A percentile compares a stretch with the other conserved stretches of the same genome.
Conservation (phyloP, 78 protist species). For the Acrasis kona region DNA sequence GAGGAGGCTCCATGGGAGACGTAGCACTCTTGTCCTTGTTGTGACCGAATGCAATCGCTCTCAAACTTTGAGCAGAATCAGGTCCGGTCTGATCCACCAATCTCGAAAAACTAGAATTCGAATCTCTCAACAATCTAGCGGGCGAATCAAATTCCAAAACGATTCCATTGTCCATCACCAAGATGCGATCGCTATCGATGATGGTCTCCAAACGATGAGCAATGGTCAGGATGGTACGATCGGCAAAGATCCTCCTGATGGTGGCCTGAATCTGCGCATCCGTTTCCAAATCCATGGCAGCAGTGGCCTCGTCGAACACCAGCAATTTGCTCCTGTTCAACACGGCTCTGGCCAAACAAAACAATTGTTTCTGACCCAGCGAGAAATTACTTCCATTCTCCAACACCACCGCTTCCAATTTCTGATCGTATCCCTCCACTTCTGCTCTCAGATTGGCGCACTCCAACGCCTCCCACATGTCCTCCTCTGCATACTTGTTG, state of each 20-base stretch:
- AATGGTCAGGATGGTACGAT: conserved; percentile 75
- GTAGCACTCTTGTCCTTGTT: too few relatives aligned
- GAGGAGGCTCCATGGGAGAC: too few relatives aligned
- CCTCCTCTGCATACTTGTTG: conserved; percentile 36
- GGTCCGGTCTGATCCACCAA: too few relatives aligned
- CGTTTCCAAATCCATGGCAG: conserved; percentile 65
- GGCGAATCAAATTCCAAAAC: conserved; percentile 36
- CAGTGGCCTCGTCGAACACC: conserved; percentile 93
- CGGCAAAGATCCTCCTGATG: conserved; percentile 40
- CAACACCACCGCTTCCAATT: not conserved
- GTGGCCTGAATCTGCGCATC: conserved; percentile 58
- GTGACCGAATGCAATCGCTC: too few relatives aligned
- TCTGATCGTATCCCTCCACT: not conserved
- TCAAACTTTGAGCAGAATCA: too few relatives aligned
- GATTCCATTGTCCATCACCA: conserved; percentile 42
- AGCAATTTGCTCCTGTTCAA: conserved; percentile 19
- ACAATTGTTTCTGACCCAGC: conserved; percentile 78
- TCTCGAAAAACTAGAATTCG: too few relatives aligned
- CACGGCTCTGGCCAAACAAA: conserved; percentile 73
- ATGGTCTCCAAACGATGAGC: conserved; percentile 85
- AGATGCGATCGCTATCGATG: conserved; percentile 53
- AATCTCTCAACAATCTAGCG: too few relatives aligned
- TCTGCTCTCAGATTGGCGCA: conserved; percentile 33
- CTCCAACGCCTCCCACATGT: conserved; percentile 48
- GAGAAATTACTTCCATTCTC: conserved; percentile 44